Percentiles rank a stretch among this genome's conserved stretches.
phyloP scores from a whole-genome alignment of 257 asterid species.

The Forsythia suspensa region DNA sequence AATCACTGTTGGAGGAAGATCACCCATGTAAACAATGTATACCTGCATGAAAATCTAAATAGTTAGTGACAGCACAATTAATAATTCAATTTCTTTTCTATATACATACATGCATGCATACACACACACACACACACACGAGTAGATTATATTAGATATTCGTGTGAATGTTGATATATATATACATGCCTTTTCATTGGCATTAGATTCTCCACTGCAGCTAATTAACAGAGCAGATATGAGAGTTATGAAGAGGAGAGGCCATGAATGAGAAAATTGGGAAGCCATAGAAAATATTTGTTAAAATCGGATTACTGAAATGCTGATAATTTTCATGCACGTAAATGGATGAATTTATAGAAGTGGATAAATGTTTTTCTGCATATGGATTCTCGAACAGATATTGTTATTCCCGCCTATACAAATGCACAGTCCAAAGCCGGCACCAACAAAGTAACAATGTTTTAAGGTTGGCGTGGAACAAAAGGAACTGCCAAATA shows the following conservation, averaged over 20 bases:
- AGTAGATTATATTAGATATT: no score
- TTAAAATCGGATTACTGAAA: neutral
- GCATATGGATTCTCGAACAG: conserved; percentile 6
- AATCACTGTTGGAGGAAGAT: conserved; percentile 38
- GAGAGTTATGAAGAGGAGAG: conserved; percentile 25
- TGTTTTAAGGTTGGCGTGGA: neutral
- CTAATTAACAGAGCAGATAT: conserved; percentile 20
- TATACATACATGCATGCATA: neutral
- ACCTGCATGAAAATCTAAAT: conserved; percentile 25
- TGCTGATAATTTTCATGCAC: conserved; percentile 5
- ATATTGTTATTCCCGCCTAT: conserved; percentile 39
- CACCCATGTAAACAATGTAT: conserved; percentile 66
- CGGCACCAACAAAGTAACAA: conserved; percentile 20
- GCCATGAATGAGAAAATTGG: conserved; percentile 22
- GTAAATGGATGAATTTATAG: conserved; percentile 24
- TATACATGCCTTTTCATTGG: conserved; percentile 38
- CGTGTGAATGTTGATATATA: neutral
- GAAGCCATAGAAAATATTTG: conserved; percentile 19
- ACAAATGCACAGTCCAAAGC: conserved; percentile 21
- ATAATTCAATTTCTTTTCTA: neutral
- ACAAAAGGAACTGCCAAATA: neutral
- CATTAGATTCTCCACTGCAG: conserved; percentile 29
- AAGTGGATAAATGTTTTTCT: neutral
- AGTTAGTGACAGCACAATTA: neutral
- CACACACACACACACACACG: neutral